Evolutionary conservation across 208 protist species (phyloP).

Genomic region (Plasmodiophora brassicae): DNA sequence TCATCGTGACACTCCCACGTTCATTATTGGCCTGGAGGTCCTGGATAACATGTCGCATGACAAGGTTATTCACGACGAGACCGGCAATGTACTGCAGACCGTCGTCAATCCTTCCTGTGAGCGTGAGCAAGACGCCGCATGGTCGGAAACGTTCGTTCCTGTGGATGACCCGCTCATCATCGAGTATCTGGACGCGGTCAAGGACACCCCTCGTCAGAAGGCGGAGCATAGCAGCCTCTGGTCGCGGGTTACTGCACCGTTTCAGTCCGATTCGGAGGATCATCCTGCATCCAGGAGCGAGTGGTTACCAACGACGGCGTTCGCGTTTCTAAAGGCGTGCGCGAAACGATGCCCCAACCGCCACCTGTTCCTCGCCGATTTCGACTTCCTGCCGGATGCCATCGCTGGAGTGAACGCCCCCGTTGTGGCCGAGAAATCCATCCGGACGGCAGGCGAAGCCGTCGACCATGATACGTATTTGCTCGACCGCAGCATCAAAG

Average conservation of each 20-base stretch:
- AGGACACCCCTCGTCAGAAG: background rate
- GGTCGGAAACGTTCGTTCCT: background rate
- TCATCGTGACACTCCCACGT: background rate
- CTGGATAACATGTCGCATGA: slow-evolving; percentile 20
- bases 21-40: background rate
- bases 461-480: slow-evolving; percentile 1
- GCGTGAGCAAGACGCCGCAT: background rate
- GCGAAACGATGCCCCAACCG: background rate
- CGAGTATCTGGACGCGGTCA: slow-evolving; percentile 2
- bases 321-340: background rate
- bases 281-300: too few relatives aligned
- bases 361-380: slow-evolving; percentile 15
- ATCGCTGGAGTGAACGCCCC: background rate
- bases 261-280: too few relatives aligned
- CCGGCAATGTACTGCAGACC: background rate
- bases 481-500: background rate
- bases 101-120: background rate
- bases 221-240: background rate
- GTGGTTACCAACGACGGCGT: background rate
- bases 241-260: too few relatives aligned
- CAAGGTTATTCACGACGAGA: background rate
- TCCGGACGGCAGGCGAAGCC: background rate
- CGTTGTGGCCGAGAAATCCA: background rate
- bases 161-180: background rate
- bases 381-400: background rate